Conservation (phyloP, 371 early-diverging fungal species). For the Conidiobolus incongruus region DNA sequence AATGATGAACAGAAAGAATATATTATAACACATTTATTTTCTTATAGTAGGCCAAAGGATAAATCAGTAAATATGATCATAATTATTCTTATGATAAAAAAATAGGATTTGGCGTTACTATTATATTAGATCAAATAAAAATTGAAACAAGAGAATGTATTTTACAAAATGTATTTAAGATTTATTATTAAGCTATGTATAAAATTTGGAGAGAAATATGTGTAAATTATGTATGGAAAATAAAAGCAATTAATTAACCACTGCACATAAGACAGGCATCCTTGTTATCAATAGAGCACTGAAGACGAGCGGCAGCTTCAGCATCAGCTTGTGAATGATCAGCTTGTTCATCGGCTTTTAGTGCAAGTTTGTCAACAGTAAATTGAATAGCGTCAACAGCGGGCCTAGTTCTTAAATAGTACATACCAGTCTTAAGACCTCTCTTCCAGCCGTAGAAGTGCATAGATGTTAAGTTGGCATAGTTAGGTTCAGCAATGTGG, state of each 20-base stretch:
- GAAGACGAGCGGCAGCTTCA: conserved; percentile 16
- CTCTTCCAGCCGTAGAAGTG: conserved; percentile 98
- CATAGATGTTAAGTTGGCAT: conserved; percentile 89
- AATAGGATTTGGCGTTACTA: too few relatives aligned
- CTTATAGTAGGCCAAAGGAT: too few relatives aligned
- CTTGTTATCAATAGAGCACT: conserved; percentile 72
- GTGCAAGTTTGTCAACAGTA: conserved; percentile 39
- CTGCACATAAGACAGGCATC: conserved; percentile 83
- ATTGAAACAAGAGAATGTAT: too few relatives aligned
- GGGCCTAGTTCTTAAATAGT: conserved; percentile 95
- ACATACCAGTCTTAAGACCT: conserved; percentile 99
- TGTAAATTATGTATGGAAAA: background rate
- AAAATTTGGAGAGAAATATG: too few relatives aligned
- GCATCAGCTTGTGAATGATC: background rate
- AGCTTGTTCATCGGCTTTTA: conserved; percentile 11
- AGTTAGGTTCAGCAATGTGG: conserved; percentile 81
- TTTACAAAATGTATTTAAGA: too few relatives aligned
- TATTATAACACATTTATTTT: too few relatives aligned
- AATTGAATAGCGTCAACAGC: conserved; percentile 96
- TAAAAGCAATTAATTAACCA: conserved; percentile 18
- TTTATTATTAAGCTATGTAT: too few relatives aligned
- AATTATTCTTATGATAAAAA: too few relatives aligned
- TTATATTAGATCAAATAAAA: too few relatives aligned
- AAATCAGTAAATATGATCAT: too few relatives aligned
- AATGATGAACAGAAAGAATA: too few relatives aligned